Percentiles rank a stretch among this genome's conserved stretches.
phyloP scores from a whole-genome alignment of 2,329 filamentous ascomycete genomes.

The Mycosphaerella sp. region DNA sequence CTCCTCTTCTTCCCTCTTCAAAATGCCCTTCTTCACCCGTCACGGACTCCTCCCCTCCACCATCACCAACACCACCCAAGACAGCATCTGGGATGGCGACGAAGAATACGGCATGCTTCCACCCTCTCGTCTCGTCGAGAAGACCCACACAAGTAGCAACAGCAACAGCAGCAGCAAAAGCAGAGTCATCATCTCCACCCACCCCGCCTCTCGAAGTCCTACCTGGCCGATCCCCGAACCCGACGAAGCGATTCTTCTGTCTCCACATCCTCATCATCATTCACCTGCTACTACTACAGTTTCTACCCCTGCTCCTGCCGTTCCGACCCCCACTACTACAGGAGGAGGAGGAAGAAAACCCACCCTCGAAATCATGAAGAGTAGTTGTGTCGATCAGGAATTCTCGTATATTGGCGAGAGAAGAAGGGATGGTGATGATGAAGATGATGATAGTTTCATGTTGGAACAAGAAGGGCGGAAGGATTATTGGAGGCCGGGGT shows the following conservation, averaged over 20 bases:
- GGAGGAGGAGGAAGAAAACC: conserved; percentile 1
- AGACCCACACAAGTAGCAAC: neutral
- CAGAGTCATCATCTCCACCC: too few species aligned
- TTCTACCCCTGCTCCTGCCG: too few species aligned
- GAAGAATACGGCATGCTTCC: conserved; percentile 14
- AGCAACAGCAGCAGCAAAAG: neutral
- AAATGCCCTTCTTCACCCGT: neutral
- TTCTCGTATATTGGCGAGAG: conserved; percentile 8
- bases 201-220: neutral
- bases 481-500: too few species aligned
- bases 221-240: neutral
- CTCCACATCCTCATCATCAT: too few species aligned
- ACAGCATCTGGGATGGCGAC: conserved; percentile 18
- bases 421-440: neutral
- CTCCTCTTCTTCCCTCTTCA: too few species aligned
- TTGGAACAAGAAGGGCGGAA: too few species aligned
- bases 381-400: conserved; percentile 18
- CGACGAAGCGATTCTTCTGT: neutral
- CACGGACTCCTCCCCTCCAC: conserved; percentile 7
- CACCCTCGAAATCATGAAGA: conserved; percentile 17
- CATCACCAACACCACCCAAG: neutral
- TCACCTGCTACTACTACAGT: too few species aligned
- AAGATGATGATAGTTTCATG: too few species aligned
- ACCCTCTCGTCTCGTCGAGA: too few species aligned
- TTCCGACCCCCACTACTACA: neutral